Base-by-base conservation (phyloP, 2,329 filamentous ascomycete species). In the Sarocladium oryzae region DNA sequence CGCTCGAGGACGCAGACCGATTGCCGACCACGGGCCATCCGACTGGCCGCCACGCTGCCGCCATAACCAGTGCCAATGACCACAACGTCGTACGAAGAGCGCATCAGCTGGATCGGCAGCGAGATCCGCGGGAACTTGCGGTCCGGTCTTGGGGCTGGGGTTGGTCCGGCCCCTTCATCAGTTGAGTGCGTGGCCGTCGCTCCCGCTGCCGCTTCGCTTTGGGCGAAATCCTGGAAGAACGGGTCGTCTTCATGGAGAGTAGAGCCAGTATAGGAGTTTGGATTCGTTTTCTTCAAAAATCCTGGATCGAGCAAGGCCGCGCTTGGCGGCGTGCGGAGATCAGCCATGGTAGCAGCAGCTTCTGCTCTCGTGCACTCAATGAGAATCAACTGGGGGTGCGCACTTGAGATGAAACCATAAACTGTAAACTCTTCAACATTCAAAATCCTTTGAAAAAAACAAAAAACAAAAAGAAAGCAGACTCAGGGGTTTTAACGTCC, bases 21-120 rank as follows among this genome's bases (percentile, higher is more conserved):
- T 60, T 83, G 73, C 2, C 72, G 58, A 1, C 62, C 62, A 51
- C 84, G 74, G 2, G 82, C 77, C 75, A 86, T 81, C 10, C 82
- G 74, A 20, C 80, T 79, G 0, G 83, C 84, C 2, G 84, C 83
- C 18, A 87, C 78, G 21, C 76, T 79, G 35, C 81, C 83, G 21
- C 84, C 84, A 62, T 87, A 88, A 1, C 84, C 84, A 9, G 82
- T 85, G 1, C 84, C 84, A 52, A 87, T 79, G 26, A 87, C 80
- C 10, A 88, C 75, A 35, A 78, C 78, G 64, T 87, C 84, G 57
- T 88, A 87, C 0, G 62, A 64, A 51, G 69, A 67, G 23, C 75
- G 71, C 61, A 85, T 75, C 23, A 82, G 65, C 59, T 82, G 76
- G 11, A 84, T 72, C 0, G 78, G 74, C 53, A 72, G 76, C 20